Percentiles rank a stretch among this genome's conserved stretches.
These are phyloP conservation scores for Verticillium nonalfalfae DNA, from an alignment of 2,329 filamentous ascomycete species.

Conservation along the genomic window DNA sequence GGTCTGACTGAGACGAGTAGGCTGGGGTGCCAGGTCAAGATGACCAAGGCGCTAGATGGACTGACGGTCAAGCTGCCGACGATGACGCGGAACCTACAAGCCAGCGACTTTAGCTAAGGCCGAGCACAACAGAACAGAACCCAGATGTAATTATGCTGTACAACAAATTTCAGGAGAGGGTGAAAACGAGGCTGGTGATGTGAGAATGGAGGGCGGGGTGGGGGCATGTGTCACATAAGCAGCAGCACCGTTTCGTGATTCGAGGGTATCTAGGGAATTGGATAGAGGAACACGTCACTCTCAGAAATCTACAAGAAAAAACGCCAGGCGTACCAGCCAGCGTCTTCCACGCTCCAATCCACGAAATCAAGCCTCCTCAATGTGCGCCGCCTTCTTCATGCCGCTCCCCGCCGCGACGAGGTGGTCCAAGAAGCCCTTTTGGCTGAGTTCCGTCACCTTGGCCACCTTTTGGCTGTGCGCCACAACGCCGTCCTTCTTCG, in stretches of 20 bases:
- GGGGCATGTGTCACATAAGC: conserved; percentile 6
- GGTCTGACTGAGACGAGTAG: conserved; percentile 80
- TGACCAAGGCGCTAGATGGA: conserved; percentile 86
- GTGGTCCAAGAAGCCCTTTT: conserved; percentile 84
- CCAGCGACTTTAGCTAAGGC: conserved; percentile 69
- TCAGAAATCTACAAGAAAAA: not conserved
- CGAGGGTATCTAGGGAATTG: conserved; percentile 12
- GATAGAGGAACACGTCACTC: conserved; percentile 17
- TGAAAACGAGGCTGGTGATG: not conserved
- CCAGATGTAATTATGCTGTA: not conserved
- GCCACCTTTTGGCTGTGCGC: conserved; percentile 77
- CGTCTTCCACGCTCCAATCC: not conserved
- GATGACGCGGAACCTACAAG: conserved; percentile 95
- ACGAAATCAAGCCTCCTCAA: conserved; percentile 46
- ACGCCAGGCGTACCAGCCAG: not conserved
- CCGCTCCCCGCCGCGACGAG: conserved; percentile 65
- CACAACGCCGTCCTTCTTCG: conserved; percentile 66
- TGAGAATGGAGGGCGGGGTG: not conserved
- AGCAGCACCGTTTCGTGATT: conserved; percentile 10
- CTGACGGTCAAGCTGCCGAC: conserved; percentile 77
- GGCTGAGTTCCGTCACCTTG: conserved; percentile 91
- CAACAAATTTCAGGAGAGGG: not conserved
- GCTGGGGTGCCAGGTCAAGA: conserved; percentile 83
- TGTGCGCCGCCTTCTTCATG: conserved; percentile 45
- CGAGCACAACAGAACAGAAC: not conserved